Conservation (phyloP, 148 eudicot genomes). For the Fagopyrum esculentum region DNA sequence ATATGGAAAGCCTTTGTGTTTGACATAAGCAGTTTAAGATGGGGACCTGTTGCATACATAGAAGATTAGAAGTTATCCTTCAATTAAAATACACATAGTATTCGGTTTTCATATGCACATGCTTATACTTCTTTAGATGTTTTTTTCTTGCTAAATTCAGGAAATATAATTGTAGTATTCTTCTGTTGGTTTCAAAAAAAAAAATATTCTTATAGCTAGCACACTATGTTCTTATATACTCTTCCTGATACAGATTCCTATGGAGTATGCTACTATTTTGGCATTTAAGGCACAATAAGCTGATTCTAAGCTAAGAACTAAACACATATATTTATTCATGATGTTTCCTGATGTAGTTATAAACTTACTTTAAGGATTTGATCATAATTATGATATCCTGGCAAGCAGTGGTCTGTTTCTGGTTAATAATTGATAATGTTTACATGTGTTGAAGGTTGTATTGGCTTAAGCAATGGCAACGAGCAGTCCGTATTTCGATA, state of each 20-base stretch:
- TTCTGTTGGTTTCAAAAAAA: too few relatives aligned
- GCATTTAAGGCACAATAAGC: not conserved
- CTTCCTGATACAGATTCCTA: too few relatives aligned
- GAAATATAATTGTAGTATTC: not conserved
- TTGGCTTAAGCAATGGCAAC: constrained; percentile 43
- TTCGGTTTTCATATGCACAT: too few relatives aligned
- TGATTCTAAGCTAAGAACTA: not conserved
- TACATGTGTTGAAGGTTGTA: not conserved
- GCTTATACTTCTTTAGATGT: too few relatives aligned
- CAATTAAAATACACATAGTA: too few relatives aligned
- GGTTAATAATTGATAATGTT: not conserved
- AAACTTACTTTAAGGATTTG: not conserved
- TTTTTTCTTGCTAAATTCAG: not conserved
- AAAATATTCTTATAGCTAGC: not conserved
- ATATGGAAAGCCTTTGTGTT: not conserved
- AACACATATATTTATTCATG: not conserved
- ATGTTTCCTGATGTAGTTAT: not conserved
- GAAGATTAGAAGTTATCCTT: not conserved
- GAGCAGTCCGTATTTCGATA: constrained; percentile 68
- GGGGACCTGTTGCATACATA: not conserved
- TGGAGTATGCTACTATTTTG: too few relatives aligned
- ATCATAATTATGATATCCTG: not conserved
- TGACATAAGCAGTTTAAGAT: not conserved
- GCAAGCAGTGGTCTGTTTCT: not conserved
- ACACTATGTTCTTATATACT: not conserved